Evolutionary conservation across 306 rosid species (phyloP).

Genomic region (Quercus rubra): DNA sequence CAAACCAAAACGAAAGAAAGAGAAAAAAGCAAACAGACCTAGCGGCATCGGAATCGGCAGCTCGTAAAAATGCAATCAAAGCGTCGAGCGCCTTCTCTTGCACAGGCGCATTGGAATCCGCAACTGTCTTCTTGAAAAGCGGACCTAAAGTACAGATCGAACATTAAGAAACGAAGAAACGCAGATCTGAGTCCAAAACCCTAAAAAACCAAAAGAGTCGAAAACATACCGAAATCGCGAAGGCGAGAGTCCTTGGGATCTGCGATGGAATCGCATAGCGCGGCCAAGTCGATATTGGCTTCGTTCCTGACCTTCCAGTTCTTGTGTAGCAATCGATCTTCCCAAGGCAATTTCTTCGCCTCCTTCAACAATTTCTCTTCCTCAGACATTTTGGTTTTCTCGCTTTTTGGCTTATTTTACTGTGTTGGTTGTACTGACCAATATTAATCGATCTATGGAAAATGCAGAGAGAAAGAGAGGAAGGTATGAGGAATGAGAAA

Average conservation of each 20-base stretch:
- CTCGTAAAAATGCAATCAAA: constrained; percentile 81
- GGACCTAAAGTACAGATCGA: constrained; percentile 59
- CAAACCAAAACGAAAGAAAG: not conserved
- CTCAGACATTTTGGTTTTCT: constrained; percentile 59
- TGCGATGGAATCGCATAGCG: constrained; percentile 87
- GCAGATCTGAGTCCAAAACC: constrained; percentile 33
- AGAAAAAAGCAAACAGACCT: constrained; percentile 39
- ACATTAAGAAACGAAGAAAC: constrained; percentile 14
- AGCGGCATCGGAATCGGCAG: constrained; percentile 93
- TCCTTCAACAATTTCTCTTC: constrained; percentile 94
- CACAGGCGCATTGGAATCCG: constrained; percentile 95
- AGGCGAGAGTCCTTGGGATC: constrained; percentile 96
- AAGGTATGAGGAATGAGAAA: too few species aligned
- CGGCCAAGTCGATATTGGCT: constrained; percentile 85
- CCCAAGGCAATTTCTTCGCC: constrained; percentile 98
- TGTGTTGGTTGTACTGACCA: too few species aligned
- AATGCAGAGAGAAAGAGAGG: too few species aligned
- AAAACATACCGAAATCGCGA: constrained; percentile 80
- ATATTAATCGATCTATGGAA: too few species aligned
- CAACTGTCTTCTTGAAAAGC: constrained; percentile 75
- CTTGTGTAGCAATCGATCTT: constrained; percentile 92
- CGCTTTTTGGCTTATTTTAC: too few species aligned
- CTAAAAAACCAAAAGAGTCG: constrained; percentile 7
- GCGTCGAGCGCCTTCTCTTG: constrained; percentile 99
- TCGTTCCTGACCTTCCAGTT: constrained; percentile 98